A percentile compares a stretch with the other conserved stretches of the same genome.
Conservation (phyloP, 257 asterid genomes). For the Thymus mandschuricus region DNA sequence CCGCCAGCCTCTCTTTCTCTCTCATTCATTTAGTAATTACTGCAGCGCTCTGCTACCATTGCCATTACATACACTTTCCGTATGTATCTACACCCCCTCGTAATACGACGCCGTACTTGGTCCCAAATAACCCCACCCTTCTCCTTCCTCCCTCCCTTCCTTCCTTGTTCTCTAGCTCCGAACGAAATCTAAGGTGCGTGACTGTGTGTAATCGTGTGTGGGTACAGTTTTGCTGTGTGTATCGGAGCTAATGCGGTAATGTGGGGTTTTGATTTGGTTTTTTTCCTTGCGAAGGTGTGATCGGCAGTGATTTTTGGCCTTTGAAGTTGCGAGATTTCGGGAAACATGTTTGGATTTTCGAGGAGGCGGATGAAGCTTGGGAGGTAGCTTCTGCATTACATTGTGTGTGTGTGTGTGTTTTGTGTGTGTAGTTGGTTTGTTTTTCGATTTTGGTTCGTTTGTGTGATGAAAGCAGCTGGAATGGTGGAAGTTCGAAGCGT, state of each 20-base stretch:
- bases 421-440: background rate
- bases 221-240: slow-evolving; percentile 31
- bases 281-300: slow-evolving; percentile 35
- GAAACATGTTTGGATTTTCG: slow-evolving; percentile 85
- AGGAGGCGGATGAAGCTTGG: slow-evolving; percentile 83
- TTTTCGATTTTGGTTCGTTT: slow-evolving; percentile 13
- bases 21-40: slow-evolving; percentile 36
- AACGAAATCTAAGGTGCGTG: slow-evolving; percentile 20
- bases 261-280: slow-evolving; percentile 15
- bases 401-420: background rate
- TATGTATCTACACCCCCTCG: slow-evolving; percentile 19
- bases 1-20: background rate
- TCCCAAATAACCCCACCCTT: slow-evolving; percentile 11
- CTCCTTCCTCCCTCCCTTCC: background rate
- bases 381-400: slow-evolving; percentile 52
- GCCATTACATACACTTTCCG: slow-evolving; percentile 34
- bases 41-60: slow-evolving; percentile 35
- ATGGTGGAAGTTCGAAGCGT: slow-evolving; percentile 24
- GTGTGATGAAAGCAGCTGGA: slow-evolving; percentile 18
- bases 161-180: slow-evolving; percentile 19
- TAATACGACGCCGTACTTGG: slow-evolving; percentile 35
- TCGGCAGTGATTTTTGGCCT: slow-evolving; percentile 23
- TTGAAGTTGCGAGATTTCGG: slow-evolving; percentile 36
- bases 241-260: slow-evolving; percentile 25
- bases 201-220: background rate